A percentile compares a stretch with the other conserved stretches of the same genome.
These are phyloP conservation scores for Penicillium bialowiezense DNA, from an alignment of 495 filamentous ascomycete species.

Conservation along the genomic window DNA sequence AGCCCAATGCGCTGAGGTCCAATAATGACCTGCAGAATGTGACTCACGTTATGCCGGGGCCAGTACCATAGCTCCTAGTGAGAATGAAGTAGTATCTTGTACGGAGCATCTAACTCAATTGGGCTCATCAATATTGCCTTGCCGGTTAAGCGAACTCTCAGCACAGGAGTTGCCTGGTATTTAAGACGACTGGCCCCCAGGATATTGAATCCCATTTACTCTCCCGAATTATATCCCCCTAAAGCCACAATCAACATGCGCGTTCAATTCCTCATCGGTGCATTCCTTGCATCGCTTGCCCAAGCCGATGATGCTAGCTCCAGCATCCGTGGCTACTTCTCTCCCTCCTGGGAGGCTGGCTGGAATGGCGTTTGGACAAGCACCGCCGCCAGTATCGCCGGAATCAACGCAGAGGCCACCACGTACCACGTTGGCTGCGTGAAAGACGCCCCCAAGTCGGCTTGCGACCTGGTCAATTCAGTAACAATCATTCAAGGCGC, in stretches of 20 bases:
- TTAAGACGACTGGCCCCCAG: no score
- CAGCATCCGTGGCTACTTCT: conserved; percentile 9
- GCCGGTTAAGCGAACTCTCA: no score
- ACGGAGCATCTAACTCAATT: no score
- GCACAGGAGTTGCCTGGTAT: no score
- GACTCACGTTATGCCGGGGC: no score
- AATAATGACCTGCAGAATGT: no score
- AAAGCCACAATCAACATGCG: conserved; percentile 8
- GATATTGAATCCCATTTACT: no score
- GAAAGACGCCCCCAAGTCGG: conserved; percentile 16
- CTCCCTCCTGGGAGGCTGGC: conserved; percentile 1
- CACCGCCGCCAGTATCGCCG: conserved; percentile 17
- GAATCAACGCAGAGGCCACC: conserved; percentile 10
- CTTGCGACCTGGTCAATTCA: conserved; percentile 11
- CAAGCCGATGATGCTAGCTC: conserved; percentile 2
- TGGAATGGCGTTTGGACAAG: conserved; percentile 9
- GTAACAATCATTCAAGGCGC: conserved; percentile 19
- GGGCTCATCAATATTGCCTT: no score
- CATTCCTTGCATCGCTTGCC: conserved; percentile 7
- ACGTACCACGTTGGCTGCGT: conserved; percentile 23
- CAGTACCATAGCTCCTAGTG: no score
- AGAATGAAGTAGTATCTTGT: no score
- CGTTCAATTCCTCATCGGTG: conserved; percentile 10
- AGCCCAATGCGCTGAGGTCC: no score
- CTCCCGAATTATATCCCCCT: no score